phyloP scores from a whole-genome alignment of 768 basidiomycete species.

The Lanmaoa pseudosensibilis region DNA sequence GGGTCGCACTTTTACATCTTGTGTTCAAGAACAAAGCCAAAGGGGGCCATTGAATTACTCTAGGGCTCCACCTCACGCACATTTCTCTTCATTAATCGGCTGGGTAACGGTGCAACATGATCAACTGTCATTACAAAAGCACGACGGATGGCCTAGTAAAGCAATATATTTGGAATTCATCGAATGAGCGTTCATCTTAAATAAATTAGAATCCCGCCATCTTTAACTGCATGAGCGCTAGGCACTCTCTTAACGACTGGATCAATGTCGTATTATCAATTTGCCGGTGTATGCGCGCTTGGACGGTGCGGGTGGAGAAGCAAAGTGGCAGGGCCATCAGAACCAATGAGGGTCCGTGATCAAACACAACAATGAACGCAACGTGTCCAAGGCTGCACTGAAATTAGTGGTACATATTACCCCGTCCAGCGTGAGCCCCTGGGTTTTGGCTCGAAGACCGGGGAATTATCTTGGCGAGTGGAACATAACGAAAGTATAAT shows the following conservation, averaged over 20 bases:
- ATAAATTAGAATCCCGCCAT: too few species aligned
- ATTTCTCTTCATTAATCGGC: neutral
- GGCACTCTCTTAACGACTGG: too few species aligned
- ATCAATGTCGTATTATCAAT: too few species aligned
- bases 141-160: neutral
- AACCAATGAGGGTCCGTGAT: neutral
- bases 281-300: neutral
- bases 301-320: neutral
- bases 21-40: too few species aligned
- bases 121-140: too few species aligned
- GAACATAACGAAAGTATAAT: neutral
- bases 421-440: neutral
- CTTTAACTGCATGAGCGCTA: neutral
- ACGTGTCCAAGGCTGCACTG: neutral
- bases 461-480: neutral
- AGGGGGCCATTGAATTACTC: too few species aligned
- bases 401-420: neutral
- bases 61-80: neutral
- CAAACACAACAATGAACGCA: neutral
- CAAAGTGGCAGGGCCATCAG: neutral
- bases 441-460: neutral
- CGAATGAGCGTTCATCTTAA: neutral
- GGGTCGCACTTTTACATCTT: neutral
- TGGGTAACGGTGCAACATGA: neutral
- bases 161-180: conserved; percentile 4